Conservation (phyloP, 2,329 filamentous ascomycete species). For the Exserohilum rostratum region DNA sequence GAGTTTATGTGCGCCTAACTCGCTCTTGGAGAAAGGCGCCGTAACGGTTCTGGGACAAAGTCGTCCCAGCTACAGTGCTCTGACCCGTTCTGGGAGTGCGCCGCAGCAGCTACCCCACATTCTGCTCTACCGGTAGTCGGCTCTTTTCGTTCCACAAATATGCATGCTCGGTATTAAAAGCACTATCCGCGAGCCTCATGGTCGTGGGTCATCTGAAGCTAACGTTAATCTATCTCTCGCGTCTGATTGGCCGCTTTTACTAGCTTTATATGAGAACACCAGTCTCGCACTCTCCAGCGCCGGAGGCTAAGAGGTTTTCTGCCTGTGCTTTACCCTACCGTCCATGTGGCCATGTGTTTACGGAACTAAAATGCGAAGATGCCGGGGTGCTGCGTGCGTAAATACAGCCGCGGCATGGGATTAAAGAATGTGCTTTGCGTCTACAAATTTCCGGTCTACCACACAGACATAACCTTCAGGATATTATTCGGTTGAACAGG, state of each 20-base stretch:
- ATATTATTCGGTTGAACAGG: neutral
- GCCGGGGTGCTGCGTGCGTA: constrained; percentile 5
- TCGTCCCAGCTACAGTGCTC: constrained; percentile 9
- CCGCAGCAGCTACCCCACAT: constrained; percentile 22
- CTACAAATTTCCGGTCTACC: neutral
- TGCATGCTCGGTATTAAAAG: constrained; percentile 24
- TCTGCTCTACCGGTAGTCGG: constrained; percentile 20
- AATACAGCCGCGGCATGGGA: constrained; percentile 16
- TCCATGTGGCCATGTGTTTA: constrained; percentile 12
- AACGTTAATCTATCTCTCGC: constrained; percentile 19
- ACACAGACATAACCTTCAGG: neutral
- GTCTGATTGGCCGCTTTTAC: constrained; percentile 21
- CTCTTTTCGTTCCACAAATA: constrained; percentile 26
- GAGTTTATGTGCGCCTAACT: neutral
- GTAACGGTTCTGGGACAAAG: neutral
- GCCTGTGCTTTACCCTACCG: constrained; percentile 15
- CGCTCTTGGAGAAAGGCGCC: neutral
- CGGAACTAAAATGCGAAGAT: neutral
- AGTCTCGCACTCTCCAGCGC: constrained; percentile 14
- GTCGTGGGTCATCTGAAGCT: constrained; percentile 23
- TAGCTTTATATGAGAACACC: constrained; percentile 29
- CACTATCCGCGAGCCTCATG: constrained; percentile 33
- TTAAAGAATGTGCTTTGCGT: constrained; percentile 2
- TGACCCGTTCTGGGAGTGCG: constrained; percentile 9
- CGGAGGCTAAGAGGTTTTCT: constrained; percentile 20